phyloP scores from a whole-genome alignment of 2,329 filamentous ascomycete genomes.

The Venturia pyrina region DNA sequence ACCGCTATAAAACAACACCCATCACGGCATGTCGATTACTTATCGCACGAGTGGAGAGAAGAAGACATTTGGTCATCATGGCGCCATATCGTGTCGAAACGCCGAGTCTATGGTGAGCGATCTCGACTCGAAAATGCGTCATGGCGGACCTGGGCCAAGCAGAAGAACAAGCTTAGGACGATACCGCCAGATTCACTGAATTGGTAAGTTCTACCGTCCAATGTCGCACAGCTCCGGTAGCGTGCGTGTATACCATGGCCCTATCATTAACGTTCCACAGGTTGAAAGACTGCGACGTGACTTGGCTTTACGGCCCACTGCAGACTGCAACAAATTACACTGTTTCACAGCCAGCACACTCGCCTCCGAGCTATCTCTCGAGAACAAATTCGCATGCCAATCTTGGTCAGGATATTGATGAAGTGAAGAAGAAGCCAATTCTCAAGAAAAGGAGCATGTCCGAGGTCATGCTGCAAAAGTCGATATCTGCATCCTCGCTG shows the following conservation, averaged over 20 bases:
- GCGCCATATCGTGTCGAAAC: slow-evolving; percentile 79
- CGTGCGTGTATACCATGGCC: slow-evolving; percentile 20
- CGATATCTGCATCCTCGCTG: slow-evolving; percentile 77
- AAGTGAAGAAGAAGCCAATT: slow-evolving; percentile 38
- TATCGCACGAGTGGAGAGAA: slow-evolving; percentile 86
- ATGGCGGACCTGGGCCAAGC: slow-evolving; percentile 94
- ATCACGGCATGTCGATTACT: slow-evolving; percentile 86
- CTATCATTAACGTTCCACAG: slow-evolving; percentile 37
- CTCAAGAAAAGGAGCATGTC: slow-evolving; percentile 96
- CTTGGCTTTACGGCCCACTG: slow-evolving; percentile 91
- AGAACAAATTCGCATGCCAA: slow-evolving; percentile 59
- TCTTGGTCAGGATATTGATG: slow-evolving; percentile 5
- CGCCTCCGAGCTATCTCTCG: slow-evolving; percentile 45
- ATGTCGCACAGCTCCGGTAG: slow-evolving; percentile 8
- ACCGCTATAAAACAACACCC: slow-evolving; percentile 63
- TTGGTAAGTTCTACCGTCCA: slow-evolving; percentile 53
- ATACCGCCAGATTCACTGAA: slow-evolving; percentile 87
- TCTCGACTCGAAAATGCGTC: slow-evolving; percentile 87
- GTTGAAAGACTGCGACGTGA: slow-evolving; percentile 95
- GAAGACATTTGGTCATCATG: slow-evolving; percentile 98
- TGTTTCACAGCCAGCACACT: slow-evolving; percentile 38
- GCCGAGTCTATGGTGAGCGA: slow-evolving; percentile 69
- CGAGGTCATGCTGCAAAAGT: slow-evolving; percentile 85
- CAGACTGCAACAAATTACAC: slow-evolving; percentile 57
- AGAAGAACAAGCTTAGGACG: slow-evolving; percentile 76